Percentiles rank a stretch among this genome's conserved stretches.
Evolutionary conservation across 2,329 filamentous ascomycete genomes (phyloP).

Genomic region (Talaromyces sp.): DNA sequence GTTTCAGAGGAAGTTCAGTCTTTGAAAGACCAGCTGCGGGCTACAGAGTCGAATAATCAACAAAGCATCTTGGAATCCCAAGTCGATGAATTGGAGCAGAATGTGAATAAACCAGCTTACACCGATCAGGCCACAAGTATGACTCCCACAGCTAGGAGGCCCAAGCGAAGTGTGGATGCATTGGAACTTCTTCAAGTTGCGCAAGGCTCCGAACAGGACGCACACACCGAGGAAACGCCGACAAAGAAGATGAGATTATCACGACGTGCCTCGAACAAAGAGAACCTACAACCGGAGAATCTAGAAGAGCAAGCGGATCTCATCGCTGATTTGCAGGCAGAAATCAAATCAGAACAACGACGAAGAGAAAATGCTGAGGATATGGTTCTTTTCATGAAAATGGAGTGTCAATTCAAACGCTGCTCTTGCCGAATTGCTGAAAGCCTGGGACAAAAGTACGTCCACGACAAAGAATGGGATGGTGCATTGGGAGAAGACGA

Average conservation of each 20-base stretch:
- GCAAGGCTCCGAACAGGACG: constrained; percentile 14
- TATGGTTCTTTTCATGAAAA: constrained; percentile 50
- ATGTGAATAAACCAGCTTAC: constrained; percentile 19
- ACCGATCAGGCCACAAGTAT: constrained; percentile 31
- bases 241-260: constrained; percentile 34
- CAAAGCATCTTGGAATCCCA: constrained; percentile 31
- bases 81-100: constrained; percentile 30
- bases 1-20: constrained; percentile 44
- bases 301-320: constrained; percentile 38
- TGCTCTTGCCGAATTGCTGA: constrained; percentile 49
- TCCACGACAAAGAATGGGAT: constrained; percentile 39
- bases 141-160: constrained; percentile 31
- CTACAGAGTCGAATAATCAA: constrained; percentile 37
- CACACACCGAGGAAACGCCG: constrained; percentile 28
- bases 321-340: constrained; percentile 46
- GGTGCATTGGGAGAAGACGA: constrained; percentile 7
- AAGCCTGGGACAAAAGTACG: constrained; percentile 36
- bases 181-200: constrained; percentile 24
- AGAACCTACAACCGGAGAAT: constrained; percentile 25
- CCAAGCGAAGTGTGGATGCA: constrained; percentile 34
- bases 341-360: constrained; percentile 50
- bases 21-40: constrained; percentile 41
- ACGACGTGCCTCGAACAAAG: constrained; percentile 26
- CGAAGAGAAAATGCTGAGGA: constrained; percentile 54
- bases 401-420: constrained; percentile 49